A percentile compares a stretch with the other conserved stretches of the same genome.
These are phyloP conservation scores for Hypoxylon sp. DNA, from an alignment of 2,329 filamentous ascomycete species.

Conservation along the genomic window DNA sequence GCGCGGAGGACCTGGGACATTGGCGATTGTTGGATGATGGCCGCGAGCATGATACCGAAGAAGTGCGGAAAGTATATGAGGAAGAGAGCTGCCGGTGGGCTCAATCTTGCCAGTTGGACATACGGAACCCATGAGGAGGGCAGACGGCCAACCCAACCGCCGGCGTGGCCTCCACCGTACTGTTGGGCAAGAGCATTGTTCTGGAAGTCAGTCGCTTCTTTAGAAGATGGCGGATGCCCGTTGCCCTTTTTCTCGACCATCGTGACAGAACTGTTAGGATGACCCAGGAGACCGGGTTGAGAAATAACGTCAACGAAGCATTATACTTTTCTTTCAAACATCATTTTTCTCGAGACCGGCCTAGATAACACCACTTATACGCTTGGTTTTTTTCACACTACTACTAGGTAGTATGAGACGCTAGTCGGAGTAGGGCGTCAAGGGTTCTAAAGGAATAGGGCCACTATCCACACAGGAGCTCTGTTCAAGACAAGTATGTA, in stretches of 20 bases:
- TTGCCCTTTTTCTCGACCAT: slow-evolving; percentile 28
- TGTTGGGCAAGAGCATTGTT: slow-evolving; percentile 39
- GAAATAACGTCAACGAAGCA: slow-evolving; percentile 8
- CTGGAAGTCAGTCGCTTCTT: slow-evolving; percentile 26
- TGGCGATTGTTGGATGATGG: slow-evolving; percentile 34
- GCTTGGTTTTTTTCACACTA: slow-evolving; percentile 11
- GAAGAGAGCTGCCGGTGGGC: slow-evolving; percentile 44
- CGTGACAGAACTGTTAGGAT: slow-evolving; percentile 2
- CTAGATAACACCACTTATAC: slow-evolving; percentile 16
- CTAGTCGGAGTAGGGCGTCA: slow-evolving; percentile 20
- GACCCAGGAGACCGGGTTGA: background rate
- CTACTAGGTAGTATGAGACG: slow-evolving; percentile 16
- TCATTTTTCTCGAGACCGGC: slow-evolving; percentile 5
- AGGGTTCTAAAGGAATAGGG: slow-evolving; percentile 9
- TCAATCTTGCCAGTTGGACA: slow-evolving; percentile 46
- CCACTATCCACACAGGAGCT: slow-evolving; percentile 10
- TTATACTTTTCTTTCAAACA: slow-evolving; percentile 6
- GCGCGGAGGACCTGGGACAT: slow-evolving; percentile 31
- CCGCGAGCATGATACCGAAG: slow-evolving; percentile 45
- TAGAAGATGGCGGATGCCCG: slow-evolving; percentile 20
- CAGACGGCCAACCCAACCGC: slow-evolving; percentile 44
- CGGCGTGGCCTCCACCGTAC: slow-evolving; percentile 47
- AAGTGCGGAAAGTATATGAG: slow-evolving; percentile 48
- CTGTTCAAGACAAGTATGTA: too few species aligned
- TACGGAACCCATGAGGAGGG: slow-evolving; percentile 48